phyloP scores from a whole-genome alignment of 2,329 filamentous ascomycete species.

The Byssoonygena ceratinophila region DNA sequence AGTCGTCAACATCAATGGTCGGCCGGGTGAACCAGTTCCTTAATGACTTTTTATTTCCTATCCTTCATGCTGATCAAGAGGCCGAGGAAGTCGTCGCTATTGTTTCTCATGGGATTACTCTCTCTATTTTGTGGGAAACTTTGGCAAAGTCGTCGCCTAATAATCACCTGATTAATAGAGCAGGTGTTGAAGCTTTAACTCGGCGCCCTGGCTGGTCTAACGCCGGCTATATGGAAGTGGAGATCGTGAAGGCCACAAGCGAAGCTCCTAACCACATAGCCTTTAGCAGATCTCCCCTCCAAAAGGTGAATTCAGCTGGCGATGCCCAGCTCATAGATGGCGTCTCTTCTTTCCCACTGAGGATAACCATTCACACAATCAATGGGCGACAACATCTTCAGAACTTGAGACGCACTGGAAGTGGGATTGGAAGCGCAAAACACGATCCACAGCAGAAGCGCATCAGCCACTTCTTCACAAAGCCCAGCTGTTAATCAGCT shows the following conservation, averaged over 20 bases:
- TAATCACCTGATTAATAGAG: conserved; percentile 36
- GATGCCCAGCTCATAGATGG: background rate
- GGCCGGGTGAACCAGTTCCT: conserved; percentile 57
- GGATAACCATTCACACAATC: conserved; percentile 47
- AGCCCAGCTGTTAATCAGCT: conserved; percentile 19
- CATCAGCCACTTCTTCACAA: conserved; percentile 68
- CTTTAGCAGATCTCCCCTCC: background rate
- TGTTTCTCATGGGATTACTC: conserved; percentile 74
- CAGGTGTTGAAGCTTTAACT: conserved; percentile 27
- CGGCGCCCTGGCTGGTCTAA: conserved; percentile 52
- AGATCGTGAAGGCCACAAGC: conserved; percentile 9
- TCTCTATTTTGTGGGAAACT: conserved; percentile 56
- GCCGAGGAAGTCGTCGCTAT: conserved; percentile 47
- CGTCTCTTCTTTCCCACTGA: conserved; percentile 28
- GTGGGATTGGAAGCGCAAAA: conserved; percentile 67
- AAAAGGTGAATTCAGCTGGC: background rate
- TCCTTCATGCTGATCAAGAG: conserved; percentile 34
- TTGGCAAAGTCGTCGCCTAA: conserved; percentile 48
- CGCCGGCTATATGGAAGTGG: conserved; percentile 50
- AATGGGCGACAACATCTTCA: conserved; percentile 63
- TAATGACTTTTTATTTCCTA: conserved; percentile 49
- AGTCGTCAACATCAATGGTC: conserved; percentile 58
- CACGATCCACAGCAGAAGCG: conserved; percentile 67
- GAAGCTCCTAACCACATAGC: background rate
- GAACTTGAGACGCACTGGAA: conserved; percentile 65